Evolutionary conservation across 176 grass and related monocot species (phyloP).

Genomic region (Puya raimondii): DNA sequence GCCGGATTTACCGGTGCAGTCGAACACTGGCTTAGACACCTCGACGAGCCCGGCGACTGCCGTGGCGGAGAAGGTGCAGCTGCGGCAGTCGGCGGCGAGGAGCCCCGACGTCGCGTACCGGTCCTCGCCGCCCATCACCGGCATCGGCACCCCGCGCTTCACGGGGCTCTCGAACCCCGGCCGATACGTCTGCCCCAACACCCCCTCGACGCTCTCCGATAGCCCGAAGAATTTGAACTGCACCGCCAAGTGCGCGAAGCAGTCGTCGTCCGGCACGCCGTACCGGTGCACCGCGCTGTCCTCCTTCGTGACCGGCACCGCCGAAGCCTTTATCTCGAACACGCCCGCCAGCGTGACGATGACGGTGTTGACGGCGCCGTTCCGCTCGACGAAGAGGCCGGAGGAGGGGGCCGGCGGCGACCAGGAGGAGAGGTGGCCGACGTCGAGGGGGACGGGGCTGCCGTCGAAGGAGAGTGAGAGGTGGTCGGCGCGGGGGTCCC

Average conservation of each 20-base stretch:
- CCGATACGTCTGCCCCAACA: conserved; percentile 6
- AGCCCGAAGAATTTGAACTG: conserved; percentile 9
- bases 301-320: conserved; percentile 33
- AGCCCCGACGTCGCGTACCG: neutral
- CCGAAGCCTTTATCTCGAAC: conserved; percentile 30
- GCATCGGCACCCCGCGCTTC: conserved; percentile 7
- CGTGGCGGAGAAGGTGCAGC: neutral
- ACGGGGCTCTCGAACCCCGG: conserved; percentile 1
- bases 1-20: neutral
- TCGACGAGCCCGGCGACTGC: no score
- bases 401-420: conserved; percentile 17
- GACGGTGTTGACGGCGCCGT: conserved; percentile 27
- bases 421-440: conserved; percentile 15
- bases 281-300: conserved; percentile 21
- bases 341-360: conserved; percentile 6
- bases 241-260: conserved; percentile 24
- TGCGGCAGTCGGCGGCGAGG: neutral
- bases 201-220: conserved; percentile 3
- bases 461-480: conserved; percentile 31
- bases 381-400: conserved; percentile 28
- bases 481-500: conserved; percentile 30
- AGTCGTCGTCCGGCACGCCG: conserved; percentile 17
- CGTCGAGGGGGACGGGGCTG: conserved; percentile 5
- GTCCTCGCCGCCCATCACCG: conserved; percentile 7
- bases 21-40: neutral